Evolutionary conservation across 768 basidiomycete species (phyloP).

Genomic region (Pulveroboletus sp.): DNA sequence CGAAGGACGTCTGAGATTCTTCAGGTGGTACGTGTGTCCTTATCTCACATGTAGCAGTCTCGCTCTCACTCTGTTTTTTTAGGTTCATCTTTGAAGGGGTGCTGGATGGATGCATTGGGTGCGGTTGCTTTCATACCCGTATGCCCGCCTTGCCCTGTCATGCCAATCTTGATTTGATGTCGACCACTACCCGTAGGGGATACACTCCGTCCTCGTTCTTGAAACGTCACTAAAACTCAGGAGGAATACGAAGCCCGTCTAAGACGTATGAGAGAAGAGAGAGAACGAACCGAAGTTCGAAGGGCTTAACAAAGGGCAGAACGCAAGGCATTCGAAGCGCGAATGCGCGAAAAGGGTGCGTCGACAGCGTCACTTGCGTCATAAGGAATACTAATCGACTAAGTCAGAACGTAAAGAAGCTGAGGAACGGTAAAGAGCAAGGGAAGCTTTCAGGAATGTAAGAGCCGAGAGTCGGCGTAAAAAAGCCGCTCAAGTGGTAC

Average conservation of each 20-base stretch:
- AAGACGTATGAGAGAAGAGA: slow-evolving; percentile 47
- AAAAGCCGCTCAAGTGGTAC: slow-evolving; percentile 45
- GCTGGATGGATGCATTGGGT: slow-evolving; percentile 34
- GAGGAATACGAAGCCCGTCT: slow-evolving; percentile 52
- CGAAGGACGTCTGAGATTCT: slow-evolving; percentile 36
- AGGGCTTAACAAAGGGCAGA: slow-evolving; percentile 39
- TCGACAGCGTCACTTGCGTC: slow-evolving; percentile 1
- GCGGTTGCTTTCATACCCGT: slow-evolving; percentile 27
- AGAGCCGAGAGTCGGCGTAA: slow-evolving; percentile 45
- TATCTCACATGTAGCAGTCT: slow-evolving; percentile 1
- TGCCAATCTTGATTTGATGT: slow-evolving; percentile 3
- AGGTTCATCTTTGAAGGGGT: slow-evolving; percentile 50
- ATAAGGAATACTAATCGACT: slow-evolving; percentile 10
- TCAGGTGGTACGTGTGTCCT: slow-evolving; percentile 35
- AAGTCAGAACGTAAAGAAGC: slow-evolving; percentile 45
- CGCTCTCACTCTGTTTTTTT: slow-evolving; percentile 1
- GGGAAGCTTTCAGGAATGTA: slow-evolving; percentile 51
- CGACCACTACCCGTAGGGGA: slow-evolving; percentile 12
- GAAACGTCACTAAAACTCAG: slow-evolving; percentile 38
- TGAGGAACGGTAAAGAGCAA: slow-evolving; percentile 53
- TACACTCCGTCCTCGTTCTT: slow-evolving; percentile 15
- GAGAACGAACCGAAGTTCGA: slow-evolving; percentile 49
- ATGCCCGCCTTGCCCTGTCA: slow-evolving; percentile 13
- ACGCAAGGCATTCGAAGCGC: slow-evolving; percentile 42
- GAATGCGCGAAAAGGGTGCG: slow-evolving; percentile 50